Evolutionary conservation across 129 eudicot genomes (phyloP).

Genomic region (Calendula officinalis): DNA sequence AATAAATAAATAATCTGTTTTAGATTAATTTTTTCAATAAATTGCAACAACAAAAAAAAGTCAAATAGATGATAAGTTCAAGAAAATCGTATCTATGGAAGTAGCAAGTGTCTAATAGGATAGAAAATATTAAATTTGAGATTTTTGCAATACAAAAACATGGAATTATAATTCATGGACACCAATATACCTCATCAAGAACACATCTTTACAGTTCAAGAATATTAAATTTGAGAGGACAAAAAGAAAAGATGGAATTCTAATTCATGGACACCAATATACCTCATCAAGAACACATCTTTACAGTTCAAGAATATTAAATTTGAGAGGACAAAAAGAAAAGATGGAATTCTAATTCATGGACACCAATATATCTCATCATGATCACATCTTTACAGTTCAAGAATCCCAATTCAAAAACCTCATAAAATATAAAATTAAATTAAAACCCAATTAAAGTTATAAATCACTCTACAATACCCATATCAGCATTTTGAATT

Average conservation of each 20-base stretch:
- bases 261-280: background rate
- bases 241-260: background rate
- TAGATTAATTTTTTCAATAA: background rate
- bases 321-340: background rate
- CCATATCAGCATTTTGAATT: slow-evolving; percentile 3
- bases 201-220: background rate
- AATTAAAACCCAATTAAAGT: slow-evolving; percentile 2
- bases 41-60: background rate
- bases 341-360: background rate
- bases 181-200: background rate
- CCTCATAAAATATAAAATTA: background rate
- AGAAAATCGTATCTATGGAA: background rate
- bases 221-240: background rate
- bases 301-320: background rate
- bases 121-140: background rate
- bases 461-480: background rate
- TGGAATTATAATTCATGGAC: background rate
- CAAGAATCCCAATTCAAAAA: slow-evolving; percentile 2
- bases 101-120: too few relatives aligned
- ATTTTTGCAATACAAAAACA: background rate
- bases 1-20: background rate
- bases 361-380: slow-evolving; percentile 18
- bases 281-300: background rate
- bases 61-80: background rate
- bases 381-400: slow-evolving; percentile 8